These are phyloP conservation scores for Amaranthus cruentus DNA, from an alignment of 148 eudicot species.

Conservation along the genomic window DNA sequence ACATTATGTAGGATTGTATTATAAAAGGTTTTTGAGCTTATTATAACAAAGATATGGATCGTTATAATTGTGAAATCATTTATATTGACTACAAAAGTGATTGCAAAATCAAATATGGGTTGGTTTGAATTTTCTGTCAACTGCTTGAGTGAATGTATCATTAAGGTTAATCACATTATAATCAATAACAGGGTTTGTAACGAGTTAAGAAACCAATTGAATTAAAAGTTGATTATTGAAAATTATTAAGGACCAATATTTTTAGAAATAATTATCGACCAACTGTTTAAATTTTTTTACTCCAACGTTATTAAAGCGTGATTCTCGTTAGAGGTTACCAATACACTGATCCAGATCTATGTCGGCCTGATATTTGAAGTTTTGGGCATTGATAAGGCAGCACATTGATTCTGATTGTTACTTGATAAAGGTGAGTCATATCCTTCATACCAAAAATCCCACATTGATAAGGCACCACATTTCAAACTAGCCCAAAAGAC, in stretches of 20 bases:
- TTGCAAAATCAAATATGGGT: background rate
- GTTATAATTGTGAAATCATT: too few relatives aligned
- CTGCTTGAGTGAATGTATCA: background rate
- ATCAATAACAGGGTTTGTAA: too few relatives aligned
- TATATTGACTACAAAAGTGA: too few relatives aligned
- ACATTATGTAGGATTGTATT: too few relatives aligned
- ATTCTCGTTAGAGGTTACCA: conserved; percentile 87
- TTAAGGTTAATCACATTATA: background rate
- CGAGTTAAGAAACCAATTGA: too few relatives aligned
- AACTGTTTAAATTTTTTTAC: conserved; percentile 29
- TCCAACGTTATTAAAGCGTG: conserved; percentile 33
- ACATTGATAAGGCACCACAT: too few relatives aligned
- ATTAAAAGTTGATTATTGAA: conserved; percentile 14
- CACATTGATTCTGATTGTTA: too few relatives aligned
- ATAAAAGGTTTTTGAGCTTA: too few relatives aligned
- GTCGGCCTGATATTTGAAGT: conserved; percentile 85
- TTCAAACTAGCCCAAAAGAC: too few relatives aligned
- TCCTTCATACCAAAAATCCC: too few relatives aligned
- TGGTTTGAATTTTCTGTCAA: background rate
- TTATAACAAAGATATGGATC: too few relatives aligned
- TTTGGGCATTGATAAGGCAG: conserved; percentile 17
- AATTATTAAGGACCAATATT: conserved; percentile 45
- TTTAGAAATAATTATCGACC: background rate
- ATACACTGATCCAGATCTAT: conserved; percentile 81
- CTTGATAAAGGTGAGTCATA: too few relatives aligned